A percentile compares a stretch with the other conserved stretches of the same genome.
Conservation (phyloP, 306 rosid genomes). For the Trifolium dubium region DNA sequence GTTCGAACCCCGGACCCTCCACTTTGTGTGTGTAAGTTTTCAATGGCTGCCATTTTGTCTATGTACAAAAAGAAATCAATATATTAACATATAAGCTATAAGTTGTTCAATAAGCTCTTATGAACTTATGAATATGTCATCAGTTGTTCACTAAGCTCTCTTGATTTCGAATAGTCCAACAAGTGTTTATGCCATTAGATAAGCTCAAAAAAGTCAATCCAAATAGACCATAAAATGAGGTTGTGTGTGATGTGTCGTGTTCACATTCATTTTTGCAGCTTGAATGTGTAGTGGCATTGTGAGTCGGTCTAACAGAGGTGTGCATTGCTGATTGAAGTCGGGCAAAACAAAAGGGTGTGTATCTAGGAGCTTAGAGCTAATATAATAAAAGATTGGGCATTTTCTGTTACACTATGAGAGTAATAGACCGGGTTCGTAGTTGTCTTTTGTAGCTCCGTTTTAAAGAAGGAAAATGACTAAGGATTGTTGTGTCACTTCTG, state of each 20-base stretch:
- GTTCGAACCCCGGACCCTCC: no score
- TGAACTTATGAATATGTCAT: no score
- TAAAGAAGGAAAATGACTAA: not conserved
- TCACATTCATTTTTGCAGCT: not conserved
- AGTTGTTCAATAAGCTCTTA: no score
- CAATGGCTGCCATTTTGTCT: no score
- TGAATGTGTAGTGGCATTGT: not conserved
- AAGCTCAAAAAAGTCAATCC: no score
- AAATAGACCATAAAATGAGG: not conserved
- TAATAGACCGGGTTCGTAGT: not conserved
- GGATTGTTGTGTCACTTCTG: not conserved
- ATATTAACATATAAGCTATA: no score
- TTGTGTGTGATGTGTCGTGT: not conserved
- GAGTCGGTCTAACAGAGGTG: not conserved
- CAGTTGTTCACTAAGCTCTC: no score
- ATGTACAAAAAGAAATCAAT: no score
- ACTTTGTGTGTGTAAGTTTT: no score
- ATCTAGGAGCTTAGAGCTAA: not conserved
- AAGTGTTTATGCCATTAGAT: no score
- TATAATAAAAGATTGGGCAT: not conserved
- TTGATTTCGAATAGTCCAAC: no score
- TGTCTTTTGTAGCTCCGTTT: not conserved
- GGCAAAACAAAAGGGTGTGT: not conserved
- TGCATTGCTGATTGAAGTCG: not conserved
- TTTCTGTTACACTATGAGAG: slow-evolving; percentile 3